Percentiles rank a stretch among this genome's conserved stretches.
Conservation (phyloP, 495 filamentous ascomycete genomes). For the Penicillium waksmanii region DNA sequence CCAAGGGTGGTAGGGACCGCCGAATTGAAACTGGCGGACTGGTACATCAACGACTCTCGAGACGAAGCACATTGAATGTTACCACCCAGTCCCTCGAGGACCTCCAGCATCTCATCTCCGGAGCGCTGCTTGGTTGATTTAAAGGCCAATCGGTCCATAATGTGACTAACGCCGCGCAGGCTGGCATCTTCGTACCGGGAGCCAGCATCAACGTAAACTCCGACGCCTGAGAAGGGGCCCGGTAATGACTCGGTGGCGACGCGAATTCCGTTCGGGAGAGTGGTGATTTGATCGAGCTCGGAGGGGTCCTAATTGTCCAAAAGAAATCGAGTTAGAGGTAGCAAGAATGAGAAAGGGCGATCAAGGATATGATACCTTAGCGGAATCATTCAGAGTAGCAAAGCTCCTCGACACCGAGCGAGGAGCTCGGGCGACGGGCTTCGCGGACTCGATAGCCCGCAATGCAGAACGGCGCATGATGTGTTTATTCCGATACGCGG, state of each 20-base stretch:
- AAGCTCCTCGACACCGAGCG: constrained; percentile 47
- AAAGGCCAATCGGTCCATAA: constrained; percentile 94
- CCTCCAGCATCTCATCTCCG: constrained; percentile 84
- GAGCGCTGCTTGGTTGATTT: constrained; percentile 80
- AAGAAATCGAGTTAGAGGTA: constrained; percentile 15
- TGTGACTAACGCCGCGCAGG: constrained; percentile 89
- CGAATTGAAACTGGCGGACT: constrained; percentile 96
- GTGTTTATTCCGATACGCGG: constrained; percentile 13
- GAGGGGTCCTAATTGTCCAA: constrained; percentile 70
- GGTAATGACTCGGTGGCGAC: constrained; percentile 95
- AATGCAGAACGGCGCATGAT: constrained; percentile 52
- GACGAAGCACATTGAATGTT: constrained; percentile 97
- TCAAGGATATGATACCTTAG: constrained; percentile 37
- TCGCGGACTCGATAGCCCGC: constrained; percentile 49
- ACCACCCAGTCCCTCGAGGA: constrained; percentile 83
- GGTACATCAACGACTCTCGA: constrained; percentile 97
- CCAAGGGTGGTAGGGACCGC: constrained; percentile 81
- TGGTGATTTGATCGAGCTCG: constrained; percentile 86
- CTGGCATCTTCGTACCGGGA: constrained; percentile 90
- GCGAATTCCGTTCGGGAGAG: constrained; percentile 88
- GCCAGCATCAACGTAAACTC: constrained; percentile 95
- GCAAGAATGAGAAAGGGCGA: not conserved
- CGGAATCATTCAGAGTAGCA: constrained; percentile 42
- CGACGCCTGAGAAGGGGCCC: constrained; percentile 92
- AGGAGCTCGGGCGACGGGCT: constrained; percentile 43